Percentiles rank a stretch among this genome's conserved stretches.
Evolutionary conservation across 1,284 basidiomycete genomes (phyloP).

Genomic region (Austroboletus niveus): DNA sequence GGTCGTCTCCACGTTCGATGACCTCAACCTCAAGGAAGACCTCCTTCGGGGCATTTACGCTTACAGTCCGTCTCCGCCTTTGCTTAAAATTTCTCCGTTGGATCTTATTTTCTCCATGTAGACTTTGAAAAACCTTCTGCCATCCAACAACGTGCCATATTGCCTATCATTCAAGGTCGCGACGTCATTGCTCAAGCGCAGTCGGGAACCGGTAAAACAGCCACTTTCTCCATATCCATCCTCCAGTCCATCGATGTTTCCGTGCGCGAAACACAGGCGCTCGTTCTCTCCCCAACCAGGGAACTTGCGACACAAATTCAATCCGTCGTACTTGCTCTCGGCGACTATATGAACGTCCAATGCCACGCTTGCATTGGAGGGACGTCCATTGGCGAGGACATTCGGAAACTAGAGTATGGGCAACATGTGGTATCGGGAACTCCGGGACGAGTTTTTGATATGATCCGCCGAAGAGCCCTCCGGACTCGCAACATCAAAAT

Average conservation of each 20-base stretch:
- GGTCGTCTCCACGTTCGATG: constrained; percentile 85
- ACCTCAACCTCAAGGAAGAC: constrained; percentile 93
- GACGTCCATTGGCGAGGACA: constrained; percentile 97
- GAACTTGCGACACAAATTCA: constrained; percentile 98
- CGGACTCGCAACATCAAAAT: constrained; percentile 99
- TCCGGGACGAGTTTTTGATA: constrained; percentile 98
- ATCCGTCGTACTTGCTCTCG: constrained; percentile 95
- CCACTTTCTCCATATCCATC: constrained; percentile 94
- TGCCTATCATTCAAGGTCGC: constrained; percentile 91
- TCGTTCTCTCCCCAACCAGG: constrained; percentile 92
- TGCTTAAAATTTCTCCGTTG: neutral
- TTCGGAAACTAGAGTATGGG: constrained; percentile 96
- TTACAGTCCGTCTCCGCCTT: constrained; percentile 72
- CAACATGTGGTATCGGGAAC: constrained; percentile 98
- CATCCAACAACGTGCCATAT: constrained; percentile 97
- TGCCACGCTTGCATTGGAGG: constrained; percentile 99
- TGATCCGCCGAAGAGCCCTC: constrained; percentile 94
- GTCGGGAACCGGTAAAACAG: constrained; percentile 99
- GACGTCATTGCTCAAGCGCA: constrained; percentile 99
- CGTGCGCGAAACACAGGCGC: constrained; percentile 93
- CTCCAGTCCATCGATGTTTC: constrained; percentile 96
- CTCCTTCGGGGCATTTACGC: constrained; percentile 97
- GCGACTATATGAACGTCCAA: constrained; percentile 99
- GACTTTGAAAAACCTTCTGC: constrained; percentile 99
- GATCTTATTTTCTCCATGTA: constrained; percentile 32